Percentiles rank a stretch among this genome's conserved stretches.
phyloP scores from a whole-genome alignment of 2,329 filamentous ascomycete species.

The Phyllosticta citrichinensis region DNA sequence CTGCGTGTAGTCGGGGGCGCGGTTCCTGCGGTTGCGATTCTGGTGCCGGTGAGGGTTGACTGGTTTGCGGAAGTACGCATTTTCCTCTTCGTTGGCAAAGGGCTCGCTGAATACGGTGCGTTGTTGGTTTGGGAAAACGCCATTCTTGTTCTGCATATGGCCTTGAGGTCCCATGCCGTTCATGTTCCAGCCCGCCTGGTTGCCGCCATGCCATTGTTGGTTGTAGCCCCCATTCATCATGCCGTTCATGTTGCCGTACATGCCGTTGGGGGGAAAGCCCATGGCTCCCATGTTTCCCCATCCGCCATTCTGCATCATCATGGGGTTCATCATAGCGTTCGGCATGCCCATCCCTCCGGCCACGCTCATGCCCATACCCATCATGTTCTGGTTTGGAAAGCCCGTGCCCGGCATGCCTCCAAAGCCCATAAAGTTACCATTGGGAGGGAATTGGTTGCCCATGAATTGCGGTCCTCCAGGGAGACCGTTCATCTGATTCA shows the following conservation, averaged over 20 bases:
- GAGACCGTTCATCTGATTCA: constrained; percentile 37
- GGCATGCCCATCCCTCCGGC: constrained; percentile 36
- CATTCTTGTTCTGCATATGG: constrained; percentile 16
- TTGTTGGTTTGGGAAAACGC: constrained; percentile 49
- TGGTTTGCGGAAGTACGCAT: constrained; percentile 89
- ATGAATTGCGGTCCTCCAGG: constrained; percentile 16
- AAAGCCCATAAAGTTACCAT: constrained; percentile 13
- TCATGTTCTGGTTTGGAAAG: constrained; percentile 38
- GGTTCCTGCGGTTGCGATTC: constrained; percentile 65
- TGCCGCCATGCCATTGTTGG: constrained; percentile 15
- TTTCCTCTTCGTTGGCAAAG: constrained; percentile 61
- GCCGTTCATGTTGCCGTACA: constrained; percentile 31
- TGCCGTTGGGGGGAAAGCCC: constrained; percentile 19
- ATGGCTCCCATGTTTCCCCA: constrained; percentile 27
- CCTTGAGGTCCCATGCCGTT: constrained; percentile 9
- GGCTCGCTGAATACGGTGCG: constrained; percentile 43
- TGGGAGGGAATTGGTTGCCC: constrained; percentile 7
- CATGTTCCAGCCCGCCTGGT: constrained; percentile 7
- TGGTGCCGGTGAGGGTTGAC: constrained; percentile 89
- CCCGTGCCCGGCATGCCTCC: constrained; percentile 32
- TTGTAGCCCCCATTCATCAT: constrained; percentile 37
- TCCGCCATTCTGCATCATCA: constrained; percentile 22
- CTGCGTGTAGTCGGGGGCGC: constrained; percentile 86
- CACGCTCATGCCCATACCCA: constrained; percentile 33
- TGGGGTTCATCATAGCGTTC: constrained; percentile 32